Evolutionary conservation across 306 rosid genomes (phyloP).

Genomic region (Inga leiocalycina): DNA sequence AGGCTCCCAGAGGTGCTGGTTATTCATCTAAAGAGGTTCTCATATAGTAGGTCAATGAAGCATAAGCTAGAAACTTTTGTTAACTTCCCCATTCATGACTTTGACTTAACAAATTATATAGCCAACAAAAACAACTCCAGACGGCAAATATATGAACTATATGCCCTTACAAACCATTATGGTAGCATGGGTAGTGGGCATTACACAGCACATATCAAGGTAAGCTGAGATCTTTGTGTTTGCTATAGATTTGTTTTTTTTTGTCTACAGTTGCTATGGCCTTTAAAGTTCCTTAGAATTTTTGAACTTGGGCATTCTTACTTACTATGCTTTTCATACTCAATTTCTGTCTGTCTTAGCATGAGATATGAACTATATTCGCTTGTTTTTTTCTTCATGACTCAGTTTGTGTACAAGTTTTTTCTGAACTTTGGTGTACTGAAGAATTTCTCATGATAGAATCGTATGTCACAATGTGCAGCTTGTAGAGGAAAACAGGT

Average conservation of each 20-base stretch:
- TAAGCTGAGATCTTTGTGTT: slow-evolving; percentile 38
- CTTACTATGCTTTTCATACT: neutral
- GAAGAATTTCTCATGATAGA: neutral
- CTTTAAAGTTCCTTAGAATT: neutral
- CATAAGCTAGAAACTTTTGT: slow-evolving; percentile 95
- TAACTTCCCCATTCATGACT: slow-evolving; percentile 91
- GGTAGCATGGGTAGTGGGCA: slow-evolving; percentile 99
- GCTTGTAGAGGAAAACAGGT: slow-evolving; percentile 88
- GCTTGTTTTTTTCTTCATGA: neutral
- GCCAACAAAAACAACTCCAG: slow-evolving; percentile 83
- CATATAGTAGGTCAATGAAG: slow-evolving; percentile 98
- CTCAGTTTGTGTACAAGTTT: neutral
- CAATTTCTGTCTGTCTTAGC: neutral
- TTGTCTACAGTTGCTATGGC: neutral
- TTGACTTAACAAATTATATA: slow-evolving; percentile 84
- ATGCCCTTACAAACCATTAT: slow-evolving; percentile 91
- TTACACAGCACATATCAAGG: slow-evolving; percentile 98
- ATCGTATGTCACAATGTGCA: slow-evolving; percentile 40
- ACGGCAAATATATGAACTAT: slow-evolving; percentile 81
- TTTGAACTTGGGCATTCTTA: neutral
- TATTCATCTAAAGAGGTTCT: slow-evolving; percentile 94
- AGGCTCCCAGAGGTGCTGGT: slow-evolving; percentile 97
- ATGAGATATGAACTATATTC: neutral
- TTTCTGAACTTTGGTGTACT: neutral
- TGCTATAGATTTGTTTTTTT: slow-evolving; percentile 2